Percentiles rank a stretch among this genome's conserved stretches.
phyloP scores from a whole-genome alignment of 2,329 filamentous ascomycete genomes.

The Reticulascus tulasneorum region DNA sequence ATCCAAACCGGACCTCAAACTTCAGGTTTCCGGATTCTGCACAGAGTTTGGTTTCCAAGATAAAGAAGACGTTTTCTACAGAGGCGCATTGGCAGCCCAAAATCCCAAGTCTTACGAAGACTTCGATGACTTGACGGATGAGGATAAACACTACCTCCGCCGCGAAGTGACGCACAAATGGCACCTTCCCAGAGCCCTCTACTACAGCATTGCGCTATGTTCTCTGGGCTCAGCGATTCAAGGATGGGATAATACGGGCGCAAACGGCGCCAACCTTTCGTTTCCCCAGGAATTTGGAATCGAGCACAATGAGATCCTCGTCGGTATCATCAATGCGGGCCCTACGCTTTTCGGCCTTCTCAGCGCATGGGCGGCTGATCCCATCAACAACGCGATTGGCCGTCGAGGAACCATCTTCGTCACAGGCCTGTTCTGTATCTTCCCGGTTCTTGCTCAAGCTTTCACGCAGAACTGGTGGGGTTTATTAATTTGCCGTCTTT shows the following conservation, averaged over 20 bases:
- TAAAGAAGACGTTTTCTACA: constrained; percentile 21
- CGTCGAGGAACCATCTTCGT: constrained; percentile 43
- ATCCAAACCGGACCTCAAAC: constrained; percentile 16
- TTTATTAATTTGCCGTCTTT: constrained; percentile 42
- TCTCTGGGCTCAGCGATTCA: constrained; percentile 26
- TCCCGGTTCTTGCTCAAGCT: constrained; percentile 51
- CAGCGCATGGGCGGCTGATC: constrained; percentile 24
- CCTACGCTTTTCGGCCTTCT: constrained; percentile 18
- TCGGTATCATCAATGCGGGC: constrained; percentile 53
- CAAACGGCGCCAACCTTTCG: constrained; percentile 34
- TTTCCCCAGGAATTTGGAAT: constrained; percentile 33
- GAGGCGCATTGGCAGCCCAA: constrained; percentile 24
- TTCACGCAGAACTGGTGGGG: constrained; percentile 48
- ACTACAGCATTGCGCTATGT: constrained; percentile 23
- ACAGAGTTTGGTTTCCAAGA: constrained; percentile 21
- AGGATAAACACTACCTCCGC: constrained; percentile 19
- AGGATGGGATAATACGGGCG: constrained; percentile 43
- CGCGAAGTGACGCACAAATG: constrained; percentile 24
- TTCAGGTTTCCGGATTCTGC: constrained; percentile 21
- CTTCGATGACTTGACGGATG: constrained; percentile 18
- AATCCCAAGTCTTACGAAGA: constrained; percentile 13
- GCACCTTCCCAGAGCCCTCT: constrained; percentile 22
- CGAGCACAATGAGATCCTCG: constrained; percentile 40
- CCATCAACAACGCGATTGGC: constrained; percentile 30
- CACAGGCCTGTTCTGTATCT: constrained; percentile 50